Base-by-base conservation (phyloP, 2,329 filamentous ascomycete genomes). In the Cytospora mali region DNA sequence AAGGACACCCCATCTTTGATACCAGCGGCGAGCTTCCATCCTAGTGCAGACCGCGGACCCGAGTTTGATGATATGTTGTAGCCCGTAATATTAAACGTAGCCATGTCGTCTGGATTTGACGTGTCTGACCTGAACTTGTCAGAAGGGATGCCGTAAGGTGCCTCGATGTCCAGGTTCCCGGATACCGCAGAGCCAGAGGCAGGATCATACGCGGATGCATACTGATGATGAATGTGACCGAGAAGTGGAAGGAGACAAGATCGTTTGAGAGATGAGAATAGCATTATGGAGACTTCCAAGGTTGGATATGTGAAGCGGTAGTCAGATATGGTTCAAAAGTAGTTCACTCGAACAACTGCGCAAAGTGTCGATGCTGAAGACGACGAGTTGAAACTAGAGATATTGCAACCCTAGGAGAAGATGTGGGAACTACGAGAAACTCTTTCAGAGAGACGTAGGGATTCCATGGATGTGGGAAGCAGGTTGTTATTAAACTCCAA, bases 11-110 rank as follows among this genome's bases (percentile, higher is more conserved):
- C 18, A n/a, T 31, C 39, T n/a, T 58, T 60, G 50, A 63, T 49
- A 16, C 35, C 61, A 10, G 29, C 61, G 31, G 58, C 42, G 10
- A 63, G 61, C 50, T 53, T 63, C 61, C 61, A 63, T 13, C 55
- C 61, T 23, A 25, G 31, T 6, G 21, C 46, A 9, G 55, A 58
- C 25, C 29, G 42, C 18, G 61, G 55, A 1, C 35, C 33, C 16
- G 49, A 42, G 31, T 60, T 39, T 46, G 49, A 10, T 11, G 61
- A 60, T 46, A 63, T 46, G 27, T 63, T 51, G 33, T 63, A 63
- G 18, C 56, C 55, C 14, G 61, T 55, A n/a, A 63, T 51, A n/a
- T 58, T 58, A 28, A 59, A 60, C 1, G 61, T 48, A 4, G 61
- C 61, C 10, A 48, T 27, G 16, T 46, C 33, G 25, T 52, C 51